phyloP scores from a whole-genome alignment of 768 basidiomycete genomes.

The Boletus tomentosulus region DNA sequence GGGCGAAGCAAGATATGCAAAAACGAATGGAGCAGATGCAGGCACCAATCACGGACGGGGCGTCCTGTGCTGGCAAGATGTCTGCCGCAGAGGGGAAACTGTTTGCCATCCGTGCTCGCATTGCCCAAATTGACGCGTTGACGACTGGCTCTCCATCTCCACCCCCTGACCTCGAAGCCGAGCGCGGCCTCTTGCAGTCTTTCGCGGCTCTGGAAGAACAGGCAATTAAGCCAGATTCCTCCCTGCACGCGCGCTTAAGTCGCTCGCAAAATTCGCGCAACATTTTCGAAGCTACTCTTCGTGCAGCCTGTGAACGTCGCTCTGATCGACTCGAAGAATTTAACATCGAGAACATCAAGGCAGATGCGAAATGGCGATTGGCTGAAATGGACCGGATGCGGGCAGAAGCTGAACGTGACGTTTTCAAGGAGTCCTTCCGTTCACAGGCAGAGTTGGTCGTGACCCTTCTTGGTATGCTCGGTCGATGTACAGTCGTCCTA shows the following conservation, averaged over 20 bases:
- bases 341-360: slow-evolving; percentile 63
- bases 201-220: slow-evolving; percentile 71
- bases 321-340: slow-evolving; percentile 76
- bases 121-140: slow-evolving; percentile 51
- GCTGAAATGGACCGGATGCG: slow-evolving; percentile 69
- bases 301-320: slow-evolving; percentile 75
- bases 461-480: slow-evolving; percentile 74
- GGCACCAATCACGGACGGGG: slow-evolving; percentile 70
- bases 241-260: slow-evolving; percentile 53
- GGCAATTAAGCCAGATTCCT: slow-evolving; percentile 53
- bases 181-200: slow-evolving; percentile 62
- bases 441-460: slow-evolving; percentile 67
- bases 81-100: slow-evolving; percentile 67
- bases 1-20: slow-evolving; percentile 69
- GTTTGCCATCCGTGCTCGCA: slow-evolving; percentile 55
- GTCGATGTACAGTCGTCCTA: slow-evolving; percentile 70
- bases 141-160: slow-evolving; percentile 29
- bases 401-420: slow-evolving; percentile 62
- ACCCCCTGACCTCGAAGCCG: slow-evolving; percentile 64
- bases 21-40: slow-evolving; percentile 68
- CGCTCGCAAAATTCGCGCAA: slow-evolving; percentile 70
- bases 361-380: slow-evolving; percentile 60
- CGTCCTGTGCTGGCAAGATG: slow-evolving; percentile 66
- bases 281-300: slow-evolving; percentile 83
- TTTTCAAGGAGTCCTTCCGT: slow-evolving; percentile 55